These are phyloP conservation scores for Bertia moriformis DNA, from an alignment of 2,329 filamentous ascomycete species.

Conservation along the genomic window DNA sequence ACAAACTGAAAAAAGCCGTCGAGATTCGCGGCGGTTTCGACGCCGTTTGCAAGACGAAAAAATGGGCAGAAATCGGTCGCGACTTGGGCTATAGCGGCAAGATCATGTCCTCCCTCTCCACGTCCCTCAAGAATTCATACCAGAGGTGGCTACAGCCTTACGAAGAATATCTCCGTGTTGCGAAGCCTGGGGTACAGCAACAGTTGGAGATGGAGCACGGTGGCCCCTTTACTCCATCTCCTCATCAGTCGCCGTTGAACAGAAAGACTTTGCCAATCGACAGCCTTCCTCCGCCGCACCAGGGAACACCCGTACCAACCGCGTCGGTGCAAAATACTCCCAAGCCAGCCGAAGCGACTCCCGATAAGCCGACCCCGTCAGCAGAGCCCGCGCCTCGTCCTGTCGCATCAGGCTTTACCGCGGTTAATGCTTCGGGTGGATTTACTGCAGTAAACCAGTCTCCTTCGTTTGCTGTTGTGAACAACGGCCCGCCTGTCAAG, in stretches of 20 bases:
- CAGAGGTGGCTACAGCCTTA: constrained; percentile 95
- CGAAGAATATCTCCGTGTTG: constrained; percentile 79
- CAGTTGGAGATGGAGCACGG: constrained; percentile 87
- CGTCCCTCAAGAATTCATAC: constrained; percentile 94
- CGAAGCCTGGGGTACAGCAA: constrained; percentile 92
- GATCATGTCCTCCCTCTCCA: constrained; percentile 97
- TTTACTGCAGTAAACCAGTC: constrained; percentile 43
- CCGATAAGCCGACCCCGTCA: not conserved
- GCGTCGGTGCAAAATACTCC: not conserved
- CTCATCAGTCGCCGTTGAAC: constrained; percentile 54
- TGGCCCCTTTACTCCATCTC: constrained; percentile 71
- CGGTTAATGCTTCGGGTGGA: constrained; percentile 42
- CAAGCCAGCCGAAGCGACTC: not conserved
- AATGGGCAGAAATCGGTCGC: constrained; percentile 96
- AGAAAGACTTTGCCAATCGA: constrained; percentile 50
- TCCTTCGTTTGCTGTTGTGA: constrained; percentile 28
- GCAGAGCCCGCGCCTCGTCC: constrained; percentile 2
- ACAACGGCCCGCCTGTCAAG: constrained; percentile 43
- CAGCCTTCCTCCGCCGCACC: constrained; percentile 13
- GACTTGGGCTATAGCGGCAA: constrained; percentile 97
- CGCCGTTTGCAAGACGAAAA: constrained; percentile 91
- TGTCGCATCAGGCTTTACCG: constrained; percentile 37
- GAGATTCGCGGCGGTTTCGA: constrained; percentile 91
- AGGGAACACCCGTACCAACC: not conserved
- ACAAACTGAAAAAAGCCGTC: constrained; percentile 91